Conservation (phyloP, 345 rosid genomes). For the Lenwebbia sp. region DNA sequence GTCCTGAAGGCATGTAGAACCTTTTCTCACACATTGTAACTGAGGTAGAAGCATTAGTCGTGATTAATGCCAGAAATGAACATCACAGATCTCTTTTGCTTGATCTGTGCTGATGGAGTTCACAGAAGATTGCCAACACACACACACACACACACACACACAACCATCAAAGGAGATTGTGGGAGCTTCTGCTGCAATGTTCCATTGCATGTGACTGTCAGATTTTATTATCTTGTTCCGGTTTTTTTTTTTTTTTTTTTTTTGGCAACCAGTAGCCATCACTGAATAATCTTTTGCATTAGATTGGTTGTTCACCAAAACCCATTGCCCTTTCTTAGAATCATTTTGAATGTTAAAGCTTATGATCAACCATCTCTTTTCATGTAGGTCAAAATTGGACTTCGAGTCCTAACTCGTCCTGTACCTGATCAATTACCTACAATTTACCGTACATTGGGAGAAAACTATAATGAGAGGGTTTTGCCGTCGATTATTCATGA, state of each 20-base stretch:
- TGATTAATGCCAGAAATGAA: not conserved
- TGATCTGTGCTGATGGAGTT: not conserved
- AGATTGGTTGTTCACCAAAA: not conserved
- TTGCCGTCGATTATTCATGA: constrained; percentile 91
- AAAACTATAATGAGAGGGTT: constrained; percentile 88
- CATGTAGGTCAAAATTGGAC: constrained; percentile 88
- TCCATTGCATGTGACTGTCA: not conserved
- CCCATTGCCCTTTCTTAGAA: not conserved
- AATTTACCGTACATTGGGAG: constrained; percentile 76
- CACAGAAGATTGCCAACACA: not conserved
- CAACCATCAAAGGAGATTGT: not conserved
- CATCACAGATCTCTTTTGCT: not conserved
- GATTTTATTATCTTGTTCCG: not conserved
- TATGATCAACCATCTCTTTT: not conserved
- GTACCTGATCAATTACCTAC: constrained; percentile 55
- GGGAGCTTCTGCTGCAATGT: not conserved
- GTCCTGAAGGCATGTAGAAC: not conserved
- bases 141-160: not conserved
- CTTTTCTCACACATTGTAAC: not conserved
- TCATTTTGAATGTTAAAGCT: not conserved
- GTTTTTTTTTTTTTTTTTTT: not conserved
- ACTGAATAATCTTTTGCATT: not conserved
- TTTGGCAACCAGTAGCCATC: not conserved
- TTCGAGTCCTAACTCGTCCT: constrained; percentile 95
- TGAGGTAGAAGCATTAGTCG: not conserved